phyloP scores from a whole-genome alignment of 768 basidiomycete species.

The Lepiota venenata region DNA sequence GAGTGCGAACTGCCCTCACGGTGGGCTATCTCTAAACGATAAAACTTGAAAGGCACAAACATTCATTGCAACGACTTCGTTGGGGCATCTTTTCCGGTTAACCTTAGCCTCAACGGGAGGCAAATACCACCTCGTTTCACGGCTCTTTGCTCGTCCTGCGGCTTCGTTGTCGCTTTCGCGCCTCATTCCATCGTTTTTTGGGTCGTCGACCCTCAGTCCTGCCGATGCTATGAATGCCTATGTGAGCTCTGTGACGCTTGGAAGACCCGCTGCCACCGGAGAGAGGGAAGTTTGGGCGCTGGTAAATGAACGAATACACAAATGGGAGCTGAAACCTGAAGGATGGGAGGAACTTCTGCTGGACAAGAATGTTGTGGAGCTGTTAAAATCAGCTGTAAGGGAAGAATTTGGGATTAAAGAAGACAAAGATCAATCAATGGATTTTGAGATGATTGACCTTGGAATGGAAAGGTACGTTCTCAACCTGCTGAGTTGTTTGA shows the following conservation, averaged over 20 bases:
- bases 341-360: constrained; percentile 66
- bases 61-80: constrained; percentile 66
- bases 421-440: constrained; percentile 45
- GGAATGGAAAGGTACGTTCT: constrained; percentile 50
- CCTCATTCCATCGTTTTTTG: constrained; percentile 40
- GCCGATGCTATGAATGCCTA: constrained; percentile 41
- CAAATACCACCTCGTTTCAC: constrained; percentile 56
- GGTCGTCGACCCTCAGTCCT: constrained; percentile 36
- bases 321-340: constrained; percentile 64
- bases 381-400: constrained; percentile 46
- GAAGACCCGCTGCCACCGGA: constrained; percentile 34
- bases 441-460: constrained; percentile 73
- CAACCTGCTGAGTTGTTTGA: background rate
- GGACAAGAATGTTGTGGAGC: constrained; percentile 52
- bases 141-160: constrained; percentile 56
- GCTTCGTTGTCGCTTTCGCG: constrained; percentile 39
- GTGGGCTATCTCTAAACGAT: constrained; percentile 3
- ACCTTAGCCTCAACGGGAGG: constrained; percentile 65
- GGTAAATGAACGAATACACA: constrained; percentile 64
- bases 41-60: constrained; percentile 48
- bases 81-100: constrained; percentile 63
- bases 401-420: constrained; percentile 36
- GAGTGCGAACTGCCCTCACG: constrained; percentile 22
- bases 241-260: constrained; percentile 60
- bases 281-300: constrained; percentile 65